These are phyloP conservation scores for Helotiales sp. DNA, from an alignment of 2,329 filamentous ascomycete genomes.

Conservation along the genomic window DNA sequence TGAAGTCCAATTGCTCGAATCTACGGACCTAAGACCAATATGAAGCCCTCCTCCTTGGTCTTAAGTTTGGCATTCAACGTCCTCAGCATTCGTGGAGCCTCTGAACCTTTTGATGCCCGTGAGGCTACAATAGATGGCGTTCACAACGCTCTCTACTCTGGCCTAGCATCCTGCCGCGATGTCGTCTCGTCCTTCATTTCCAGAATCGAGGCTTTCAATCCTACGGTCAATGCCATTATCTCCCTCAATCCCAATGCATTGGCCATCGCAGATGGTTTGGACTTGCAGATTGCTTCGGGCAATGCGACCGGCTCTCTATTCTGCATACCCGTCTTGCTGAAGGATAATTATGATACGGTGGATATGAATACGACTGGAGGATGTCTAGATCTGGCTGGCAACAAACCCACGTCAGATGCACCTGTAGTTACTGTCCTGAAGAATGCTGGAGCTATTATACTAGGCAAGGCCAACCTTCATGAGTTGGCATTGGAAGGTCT, in stretches of 20 bases:
- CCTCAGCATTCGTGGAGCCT: neutral
- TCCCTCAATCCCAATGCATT: conserved; percentile 40
- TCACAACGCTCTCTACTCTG: conserved; percentile 54
- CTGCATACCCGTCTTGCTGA: conserved; percentile 61
- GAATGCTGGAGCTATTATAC: conserved; percentile 71
- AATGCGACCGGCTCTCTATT: conserved; percentile 55
- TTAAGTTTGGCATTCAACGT: neutral
- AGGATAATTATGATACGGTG: conserved; percentile 51
- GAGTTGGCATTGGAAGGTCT: conserved; percentile 71
- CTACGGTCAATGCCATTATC: conserved; percentile 54
- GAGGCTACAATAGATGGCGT: conserved; percentile 60
- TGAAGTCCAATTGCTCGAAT: neutral
- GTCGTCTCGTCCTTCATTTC: conserved; percentile 39
- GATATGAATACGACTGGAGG: conserved; percentile 58
- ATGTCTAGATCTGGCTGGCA: conserved; percentile 48
- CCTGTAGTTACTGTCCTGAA: conserved; percentile 56
- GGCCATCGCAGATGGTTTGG: conserved; percentile 48
- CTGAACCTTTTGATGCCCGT: conserved; percentile 46
- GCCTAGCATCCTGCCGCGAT: conserved; percentile 33
- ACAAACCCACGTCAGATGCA: conserved; percentile 47
- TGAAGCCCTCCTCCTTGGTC: neutral
- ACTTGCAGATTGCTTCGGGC: conserved; percentile 45
- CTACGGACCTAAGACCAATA: neutral
- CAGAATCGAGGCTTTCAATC: conserved; percentile 57
- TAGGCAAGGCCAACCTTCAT: conserved; percentile 84